Conservation (phyloP, 1,284 basidiomycete genomes). For the Coniferiporia weirii region DNA sequence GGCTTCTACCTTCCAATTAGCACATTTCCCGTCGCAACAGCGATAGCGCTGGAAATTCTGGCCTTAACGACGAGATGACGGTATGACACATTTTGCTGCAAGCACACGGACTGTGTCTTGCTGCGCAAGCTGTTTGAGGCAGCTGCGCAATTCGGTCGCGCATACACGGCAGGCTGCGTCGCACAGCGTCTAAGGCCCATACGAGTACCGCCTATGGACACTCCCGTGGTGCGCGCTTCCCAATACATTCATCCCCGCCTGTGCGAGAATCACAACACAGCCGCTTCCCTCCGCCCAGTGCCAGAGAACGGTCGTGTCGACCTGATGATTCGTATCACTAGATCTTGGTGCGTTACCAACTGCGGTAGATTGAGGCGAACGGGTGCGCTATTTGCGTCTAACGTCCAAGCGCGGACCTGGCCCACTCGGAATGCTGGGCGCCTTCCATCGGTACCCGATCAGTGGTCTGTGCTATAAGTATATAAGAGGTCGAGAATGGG, state of each 20-base stretch:
- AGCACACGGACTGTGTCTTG: background rate
- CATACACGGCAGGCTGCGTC: background rate
- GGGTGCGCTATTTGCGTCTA: background rate
- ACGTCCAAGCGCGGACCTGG: background rate
- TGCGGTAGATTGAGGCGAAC: slow-evolving; percentile 10
- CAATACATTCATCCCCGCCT: background rate
- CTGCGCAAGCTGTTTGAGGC: background rate
- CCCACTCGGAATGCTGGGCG: slow-evolving; percentile 4
- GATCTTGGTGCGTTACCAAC: slow-evolving; percentile 5
- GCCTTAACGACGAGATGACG: background rate
- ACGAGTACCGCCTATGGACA: background rate
- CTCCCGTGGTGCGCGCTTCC: background rate
- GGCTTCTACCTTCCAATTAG: slow-evolving; percentile 7
- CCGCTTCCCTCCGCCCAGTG: background rate
- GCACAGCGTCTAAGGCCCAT: background rate
- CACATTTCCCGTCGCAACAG: background rate
- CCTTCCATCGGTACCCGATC: background rate
- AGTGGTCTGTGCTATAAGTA: background rate
- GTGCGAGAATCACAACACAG: background rate
- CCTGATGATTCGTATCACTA: background rate
- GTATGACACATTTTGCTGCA: background rate
- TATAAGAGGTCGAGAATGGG: slow-evolving; percentile 3
- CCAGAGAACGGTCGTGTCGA: background rate
- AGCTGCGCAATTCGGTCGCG: background rate
- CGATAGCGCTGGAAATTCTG: background rate